These are phyloP conservation scores for Rhodotorula sp. DNA, from an alignment of 1,284 basidiomycete genomes.

Conservation along the genomic window DNA sequence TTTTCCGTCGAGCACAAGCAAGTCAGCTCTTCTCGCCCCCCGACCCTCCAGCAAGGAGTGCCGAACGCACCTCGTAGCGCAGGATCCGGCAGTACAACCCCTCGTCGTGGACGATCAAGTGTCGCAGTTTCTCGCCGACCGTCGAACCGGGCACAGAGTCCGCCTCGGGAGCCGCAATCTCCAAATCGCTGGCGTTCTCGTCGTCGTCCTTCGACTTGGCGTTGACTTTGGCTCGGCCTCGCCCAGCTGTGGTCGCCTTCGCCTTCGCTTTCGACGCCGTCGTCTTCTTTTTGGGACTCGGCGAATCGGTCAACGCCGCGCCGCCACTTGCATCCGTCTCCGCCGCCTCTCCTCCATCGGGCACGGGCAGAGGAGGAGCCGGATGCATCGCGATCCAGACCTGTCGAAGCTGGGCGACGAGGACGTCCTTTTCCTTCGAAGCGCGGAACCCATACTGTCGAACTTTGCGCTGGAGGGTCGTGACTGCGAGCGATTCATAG, in stretches of 20 bases:
- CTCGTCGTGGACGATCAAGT: conserved; percentile 48
- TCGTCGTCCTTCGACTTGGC: neutral
- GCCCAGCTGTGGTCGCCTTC: neutral
- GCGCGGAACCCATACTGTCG: conserved; percentile 31
- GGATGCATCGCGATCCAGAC: conserved; percentile 35
- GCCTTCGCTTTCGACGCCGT: neutral
- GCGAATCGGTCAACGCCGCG: neutral
- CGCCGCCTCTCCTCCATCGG: neutral
- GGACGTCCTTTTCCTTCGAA: conserved; percentile 30
- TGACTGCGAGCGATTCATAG: conserved; percentile 12
- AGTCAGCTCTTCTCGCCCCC: neutral
- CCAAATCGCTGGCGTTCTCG: neutral
- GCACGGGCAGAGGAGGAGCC: neutral
- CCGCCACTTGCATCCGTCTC: neutral
- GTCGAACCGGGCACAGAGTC: neutral
- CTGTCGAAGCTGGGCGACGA: conserved; percentile 26
- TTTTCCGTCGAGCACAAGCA: too few relatives aligned
- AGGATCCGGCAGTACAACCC: conserved; percentile 59
- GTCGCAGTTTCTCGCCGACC: conserved; percentile 29
- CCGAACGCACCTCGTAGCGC: conserved; percentile 60
- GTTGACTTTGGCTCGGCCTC: neutral
- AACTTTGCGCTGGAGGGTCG: conserved; percentile 31
- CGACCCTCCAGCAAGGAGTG: too few relatives aligned
- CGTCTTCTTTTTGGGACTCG: conserved; percentile 10
- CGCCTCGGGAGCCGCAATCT: neutral